Evolutionary conservation across 2,329 filamentous ascomycete species (phyloP).

Genomic region (Neurospora sp.): DNA sequence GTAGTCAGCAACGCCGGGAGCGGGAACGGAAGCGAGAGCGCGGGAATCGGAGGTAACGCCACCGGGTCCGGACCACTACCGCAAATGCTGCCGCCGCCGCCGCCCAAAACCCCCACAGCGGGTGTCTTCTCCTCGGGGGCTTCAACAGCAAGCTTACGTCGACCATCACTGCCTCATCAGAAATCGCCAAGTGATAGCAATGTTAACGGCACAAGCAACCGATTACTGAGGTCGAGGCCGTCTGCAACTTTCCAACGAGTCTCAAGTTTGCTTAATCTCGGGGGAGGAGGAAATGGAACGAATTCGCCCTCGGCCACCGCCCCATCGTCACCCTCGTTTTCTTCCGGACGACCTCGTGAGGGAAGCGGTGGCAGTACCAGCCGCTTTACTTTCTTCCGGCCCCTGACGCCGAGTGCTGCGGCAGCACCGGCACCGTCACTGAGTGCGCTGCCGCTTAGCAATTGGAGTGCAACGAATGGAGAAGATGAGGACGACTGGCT

Average conservation of each 20-base stretch:
- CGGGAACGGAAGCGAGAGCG: neutral
- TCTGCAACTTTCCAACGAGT: conserved; percentile 2
- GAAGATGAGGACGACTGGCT: neutral
- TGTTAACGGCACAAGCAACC: neutral
- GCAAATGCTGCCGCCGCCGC: neutral
- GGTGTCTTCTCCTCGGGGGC: neutral
- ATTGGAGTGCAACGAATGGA: neutral
- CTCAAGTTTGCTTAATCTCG: conserved; percentile 6
- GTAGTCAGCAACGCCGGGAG: neutral
- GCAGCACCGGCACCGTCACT: conserved; percentile 3
- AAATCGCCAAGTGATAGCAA: neutral
- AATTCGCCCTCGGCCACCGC: neutral
- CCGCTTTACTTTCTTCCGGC: neutral
- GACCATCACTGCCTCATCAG: neutral
- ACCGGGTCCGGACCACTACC: neutral
- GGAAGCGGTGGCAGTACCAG: neutral
- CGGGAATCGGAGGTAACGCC: neutral
- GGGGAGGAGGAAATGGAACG: neutral
- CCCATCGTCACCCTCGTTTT: neutral
- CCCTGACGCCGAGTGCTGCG: neutral
- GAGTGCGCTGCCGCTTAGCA: conserved; percentile 1
- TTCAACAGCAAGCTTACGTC: conserved; percentile 6
- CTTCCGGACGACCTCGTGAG: neutral
- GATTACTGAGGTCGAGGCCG: conserved; percentile 1
- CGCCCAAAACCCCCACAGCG: neutral